Base-by-base conservation (phyloP, 1,284 basidiomycete genomes). In the Xerocomus minutiporus region DNA sequence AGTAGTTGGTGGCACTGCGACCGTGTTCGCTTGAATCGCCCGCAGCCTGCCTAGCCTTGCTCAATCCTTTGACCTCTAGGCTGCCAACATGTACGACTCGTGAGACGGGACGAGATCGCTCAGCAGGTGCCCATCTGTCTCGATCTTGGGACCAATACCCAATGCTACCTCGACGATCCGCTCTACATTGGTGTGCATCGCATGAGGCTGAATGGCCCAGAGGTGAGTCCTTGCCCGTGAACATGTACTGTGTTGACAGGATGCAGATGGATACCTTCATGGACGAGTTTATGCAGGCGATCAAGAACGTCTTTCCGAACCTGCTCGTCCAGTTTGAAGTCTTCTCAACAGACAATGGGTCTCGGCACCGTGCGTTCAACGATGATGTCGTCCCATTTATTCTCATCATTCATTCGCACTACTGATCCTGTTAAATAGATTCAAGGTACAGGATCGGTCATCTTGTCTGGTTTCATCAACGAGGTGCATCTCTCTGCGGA, bases 271-370 rank as follows among this genome's bases (percentile, higher is more conserved):
- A 81, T 50, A 82, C 75, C 55, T 91, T 93, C 69, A 85, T 93
- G 81, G 82, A 88, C 56, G 85, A 88, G 61, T 91, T 93, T 67
- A 91, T 93, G 87, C 69, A 73, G 4, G 84, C 86, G 11, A 83
- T 86, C 73, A 70, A 73, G 42, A 75, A 80, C 39, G 77, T 81
- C 46, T 88, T 88, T 70, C 91, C 91, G 11, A 75, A 83, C 55
- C 75, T 87, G 51, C 77, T 91, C 58, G 79, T 92, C 28, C 90
- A 93, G 61, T 93, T 91, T 62, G 90, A 93, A 62, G 86, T 88
- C 64, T 88, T 87, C 61, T 86, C 85, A 48, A 87, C 85, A 0
- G 84, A 88, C 62, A 84, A 86, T 44, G 88, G 88, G 0, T 91
- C 90, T 71, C 74, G 77, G 51, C 88, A 88, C 69, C 77, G 79